A percentile compares a stretch with the other conserved stretches of the same genome.
Evolutionary conservation across 2,329 filamentous ascomycete genomes (phyloP).

Genomic region (Pseudocercospora crystallina): DNA sequence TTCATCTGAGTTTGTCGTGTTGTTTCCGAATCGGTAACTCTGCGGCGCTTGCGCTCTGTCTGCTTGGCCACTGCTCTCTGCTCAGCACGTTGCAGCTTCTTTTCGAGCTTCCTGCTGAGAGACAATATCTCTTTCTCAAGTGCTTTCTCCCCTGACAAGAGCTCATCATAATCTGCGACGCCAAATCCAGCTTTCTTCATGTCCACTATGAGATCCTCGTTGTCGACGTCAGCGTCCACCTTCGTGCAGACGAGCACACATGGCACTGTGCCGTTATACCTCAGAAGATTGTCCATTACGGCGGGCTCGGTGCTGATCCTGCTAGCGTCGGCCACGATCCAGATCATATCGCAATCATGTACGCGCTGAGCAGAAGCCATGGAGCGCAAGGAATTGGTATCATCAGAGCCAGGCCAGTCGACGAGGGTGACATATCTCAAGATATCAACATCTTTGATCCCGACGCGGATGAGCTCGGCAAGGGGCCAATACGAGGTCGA

Average conservation of each 20-base stretch:
- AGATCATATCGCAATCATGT: conserved; percentile 17
- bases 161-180: too few species aligned
- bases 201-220: not conserved
- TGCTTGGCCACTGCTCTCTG: too few species aligned
- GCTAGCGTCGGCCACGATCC: conserved; percentile 9
- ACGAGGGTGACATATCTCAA: conserved; percentile 9
- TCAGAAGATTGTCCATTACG: not conserved
- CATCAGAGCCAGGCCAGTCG: conserved; percentile 17
- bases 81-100: too few species aligned
- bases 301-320: conserved; percentile 5
- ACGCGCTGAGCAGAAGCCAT: conserved; percentile 8
- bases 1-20: too few species aligned
- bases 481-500: conserved; percentile 9
- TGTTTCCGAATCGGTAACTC: too few species aligned
- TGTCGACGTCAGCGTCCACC: not conserved
- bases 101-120: too few species aligned
- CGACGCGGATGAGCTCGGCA: conserved; percentile 6
- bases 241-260: conserved; percentile 10
- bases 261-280: not conserved
- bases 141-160: too few species aligned
- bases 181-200: too few species aligned
- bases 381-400: conserved; percentile 15
- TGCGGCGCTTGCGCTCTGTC: too few species aligned
- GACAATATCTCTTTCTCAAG: too few species aligned
- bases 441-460: conserved; percentile 1